Evolutionary conservation across 108 stramenopile species (phyloP), one percentile per base, ranked within the genome.

Genomic region (Heterococcus sp.): DNA sequence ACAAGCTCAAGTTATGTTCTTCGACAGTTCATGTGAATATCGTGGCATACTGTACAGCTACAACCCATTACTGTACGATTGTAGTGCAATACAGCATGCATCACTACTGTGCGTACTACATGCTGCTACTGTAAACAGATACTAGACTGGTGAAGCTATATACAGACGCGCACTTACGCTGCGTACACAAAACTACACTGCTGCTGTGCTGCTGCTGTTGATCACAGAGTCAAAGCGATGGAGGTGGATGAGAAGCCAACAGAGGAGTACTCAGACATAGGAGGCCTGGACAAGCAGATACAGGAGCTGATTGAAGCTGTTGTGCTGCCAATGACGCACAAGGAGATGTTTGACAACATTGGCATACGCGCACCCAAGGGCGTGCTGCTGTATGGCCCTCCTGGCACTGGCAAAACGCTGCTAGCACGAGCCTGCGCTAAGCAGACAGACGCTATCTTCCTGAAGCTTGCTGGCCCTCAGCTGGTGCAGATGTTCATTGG

Each of bases 401-500:
- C 87, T 28, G 89, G 89, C 0, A 93, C 96, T 40, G 98, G 98
- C 33, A 98, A 98, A 86, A 99, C 98, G 35, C 97, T 99, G 98
- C 95, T 99, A 94, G 98, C 98, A 58, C 97, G 98, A 85, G 98
- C 98, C 3, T 97, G 97, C 1, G 98, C 98, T 32, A 96, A 97
- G 86, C 93, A 96, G 29, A 99, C 98, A 14, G 89, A 93, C 46
- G 98, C 98, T 32, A 93, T 96, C 63, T 99, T 98, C 87, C 35
- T 35, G 11, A 58, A 83, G 82, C 71, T 99, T 46, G 96, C 72
- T 38, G 98, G 98, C 28, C 93, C 92, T 8, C 97, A 99, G 85
- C 98, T 99, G 89, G 98, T 99, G 58, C 98, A 99, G 91, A 99
- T 98, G 89, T 99, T 98, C 86, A 89, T 99, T 31, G 98, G 98